Evolutionary conservation across 2,329 filamentous ascomycete genomes (phyloP).

Genomic region (Furcasterigmium sp.): DNA sequence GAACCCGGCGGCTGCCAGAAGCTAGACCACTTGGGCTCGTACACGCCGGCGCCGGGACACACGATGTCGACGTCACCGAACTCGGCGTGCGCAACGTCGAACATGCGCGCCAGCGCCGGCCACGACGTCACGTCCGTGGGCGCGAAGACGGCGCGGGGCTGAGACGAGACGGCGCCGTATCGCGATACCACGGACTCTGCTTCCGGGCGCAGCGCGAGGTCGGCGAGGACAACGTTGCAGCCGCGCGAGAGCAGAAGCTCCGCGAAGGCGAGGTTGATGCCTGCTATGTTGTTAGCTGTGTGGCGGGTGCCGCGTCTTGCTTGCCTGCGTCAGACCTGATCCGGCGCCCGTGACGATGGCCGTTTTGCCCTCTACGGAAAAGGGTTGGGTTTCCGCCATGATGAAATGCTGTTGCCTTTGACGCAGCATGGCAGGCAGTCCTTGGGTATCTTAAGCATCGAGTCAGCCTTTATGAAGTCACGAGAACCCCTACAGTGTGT

Average conservation of each 20-base stretch:
- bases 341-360: slow-evolving; percentile 23
- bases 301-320: not conserved
- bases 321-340: slow-evolving; percentile 12
- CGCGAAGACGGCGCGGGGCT: slow-evolving; percentile 31
- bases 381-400: slow-evolving; percentile 10
- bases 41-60: slow-evolving; percentile 41
- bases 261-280: slow-evolving; percentile 39
- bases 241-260: slow-evolving; percentile 30
- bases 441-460: no score
- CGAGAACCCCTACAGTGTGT: no score
- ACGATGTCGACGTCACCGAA: slow-evolving; percentile 36
- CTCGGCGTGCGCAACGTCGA: slow-evolving; percentile 23
- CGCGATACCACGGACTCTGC: slow-evolving; percentile 26
- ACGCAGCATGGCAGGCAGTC: no score
- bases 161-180: slow-evolving; percentile 11
- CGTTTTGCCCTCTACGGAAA: slow-evolving; percentile 19
- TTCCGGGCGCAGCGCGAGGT: slow-evolving; percentile 35
- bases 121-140: slow-evolving; percentile 39
- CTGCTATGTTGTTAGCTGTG: slow-evolving; percentile 12
- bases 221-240: slow-evolving; percentile 41
- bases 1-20: slow-evolving; percentile 37
- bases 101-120: slow-evolving; percentile 28
- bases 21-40: slow-evolving; percentile 36
- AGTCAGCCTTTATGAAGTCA: no score
- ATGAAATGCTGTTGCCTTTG: no score